These are phyloP conservation scores for Acer campestre DNA, from an alignment of 345 rosid species.

Conservation along the genomic window DNA sequence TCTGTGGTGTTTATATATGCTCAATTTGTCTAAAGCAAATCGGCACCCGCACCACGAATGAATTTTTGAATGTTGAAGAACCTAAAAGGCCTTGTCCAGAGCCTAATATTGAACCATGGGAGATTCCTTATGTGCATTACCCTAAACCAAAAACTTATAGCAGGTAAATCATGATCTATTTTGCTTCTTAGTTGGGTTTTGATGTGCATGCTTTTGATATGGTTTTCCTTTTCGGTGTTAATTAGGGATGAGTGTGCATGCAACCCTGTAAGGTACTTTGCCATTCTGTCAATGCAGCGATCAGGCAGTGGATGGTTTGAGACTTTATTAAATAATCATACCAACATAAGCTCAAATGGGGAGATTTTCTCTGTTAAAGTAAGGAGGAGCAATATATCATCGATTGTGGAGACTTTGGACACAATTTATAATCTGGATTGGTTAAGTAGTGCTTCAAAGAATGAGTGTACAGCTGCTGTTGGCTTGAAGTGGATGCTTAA, in stretches of 20 bases:
- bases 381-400: slow-evolving; percentile 76
- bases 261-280: slow-evolving; percentile 91
- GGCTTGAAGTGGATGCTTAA: slow-evolving; percentile 99
- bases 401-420: slow-evolving; percentile 79
- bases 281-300: slow-evolving; percentile 98
- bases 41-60: slow-evolving; percentile 47
- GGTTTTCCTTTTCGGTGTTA: slow-evolving; percentile 20
- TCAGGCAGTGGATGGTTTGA: slow-evolving; percentile 99
- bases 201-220: slow-evolving; percentile 12
- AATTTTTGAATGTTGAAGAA: slow-evolving; percentile 52
- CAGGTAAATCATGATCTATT: slow-evolving; percentile 47
- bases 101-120: slow-evolving; percentile 85
- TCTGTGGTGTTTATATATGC: slow-evolving; percentile 80
- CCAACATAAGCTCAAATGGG: slow-evolving; percentile 95
- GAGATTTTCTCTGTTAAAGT: slow-evolving; percentile 94
- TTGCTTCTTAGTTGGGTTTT: slow-evolving; percentile 9
- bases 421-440: slow-evolving; percentile 83
- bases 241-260: slow-evolving; percentile 89
- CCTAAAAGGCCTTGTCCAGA: slow-evolving; percentile 68
- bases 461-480: slow-evolving; percentile 94
- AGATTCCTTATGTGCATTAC: slow-evolving; percentile 86
- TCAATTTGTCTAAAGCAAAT: slow-evolving; percentile 85
- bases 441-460: slow-evolving; percentile 97
- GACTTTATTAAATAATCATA: slow-evolving; percentile 89
- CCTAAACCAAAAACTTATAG: slow-evolving; percentile 77